These are phyloP conservation scores for Rhizopogon sp. DNA, from an alignment of 768 basidiomycete genomes.

Conservation along the genomic window DNA sequence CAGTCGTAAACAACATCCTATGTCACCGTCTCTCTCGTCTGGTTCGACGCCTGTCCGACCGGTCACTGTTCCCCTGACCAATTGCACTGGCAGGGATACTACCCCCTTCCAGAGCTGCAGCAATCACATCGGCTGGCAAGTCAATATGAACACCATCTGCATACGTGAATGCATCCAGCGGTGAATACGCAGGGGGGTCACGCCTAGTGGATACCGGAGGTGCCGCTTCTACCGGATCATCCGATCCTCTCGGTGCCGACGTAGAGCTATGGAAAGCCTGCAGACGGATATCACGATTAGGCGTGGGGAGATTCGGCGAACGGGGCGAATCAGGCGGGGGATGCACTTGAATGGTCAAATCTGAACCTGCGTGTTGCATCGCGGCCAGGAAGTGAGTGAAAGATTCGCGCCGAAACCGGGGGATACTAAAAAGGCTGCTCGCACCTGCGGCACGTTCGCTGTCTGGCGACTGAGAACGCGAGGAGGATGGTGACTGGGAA, in stretches of 20 bases:
- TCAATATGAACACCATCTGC: constrained; percentile 90
- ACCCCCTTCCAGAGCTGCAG: constrained; percentile 79
- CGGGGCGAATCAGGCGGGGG: constrained; percentile 76
- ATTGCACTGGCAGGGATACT: constrained; percentile 56
- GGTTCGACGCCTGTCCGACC: constrained; percentile 56
- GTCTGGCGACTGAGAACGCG: constrained; percentile 57
- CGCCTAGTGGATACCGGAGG: constrained; percentile 40
- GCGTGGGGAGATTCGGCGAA: constrained; percentile 82
- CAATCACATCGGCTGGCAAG: constrained; percentile 87
- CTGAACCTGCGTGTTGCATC: constrained; percentile 60
- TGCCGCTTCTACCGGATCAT: constrained; percentile 22
- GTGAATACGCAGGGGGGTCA: constrained; percentile 84
- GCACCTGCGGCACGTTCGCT: constrained; percentile 63
- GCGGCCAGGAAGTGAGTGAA: constrained; percentile 61
- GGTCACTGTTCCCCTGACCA: constrained; percentile 41
- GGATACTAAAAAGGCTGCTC: constrained; percentile 74
- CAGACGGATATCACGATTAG: constrained; percentile 77
- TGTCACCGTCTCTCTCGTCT: constrained; percentile 40
- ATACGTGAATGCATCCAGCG: constrained; percentile 80
- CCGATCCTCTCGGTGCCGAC: constrained; percentile 7
- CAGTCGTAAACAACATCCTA: constrained; percentile 1
- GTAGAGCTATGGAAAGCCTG: constrained; percentile 49
- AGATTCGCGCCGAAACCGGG: constrained; percentile 60
- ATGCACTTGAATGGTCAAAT: constrained; percentile 66
- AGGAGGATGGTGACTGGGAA: constrained; percentile 18